These are phyloP conservation scores for Epichloe scottii DNA, from an alignment of 2,329 filamentous ascomycete species.

Conservation along the genomic window DNA sequence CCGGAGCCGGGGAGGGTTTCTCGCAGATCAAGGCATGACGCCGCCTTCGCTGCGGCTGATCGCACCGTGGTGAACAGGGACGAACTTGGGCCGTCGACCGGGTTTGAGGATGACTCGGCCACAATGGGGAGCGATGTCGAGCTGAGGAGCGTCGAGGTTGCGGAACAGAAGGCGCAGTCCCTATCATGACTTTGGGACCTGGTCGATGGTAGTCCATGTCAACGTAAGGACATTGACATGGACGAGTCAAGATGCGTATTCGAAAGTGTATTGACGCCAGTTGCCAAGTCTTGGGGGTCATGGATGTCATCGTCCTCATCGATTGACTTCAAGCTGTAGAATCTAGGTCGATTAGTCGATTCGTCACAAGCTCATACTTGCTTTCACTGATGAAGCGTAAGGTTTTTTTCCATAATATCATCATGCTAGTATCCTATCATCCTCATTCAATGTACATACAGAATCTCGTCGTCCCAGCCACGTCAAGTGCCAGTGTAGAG, in stretches of 20 bases:
- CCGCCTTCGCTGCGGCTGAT: conserved; percentile 1
- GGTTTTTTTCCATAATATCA: not conserved
- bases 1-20: not conserved
- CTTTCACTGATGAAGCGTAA: too few relatives aligned
- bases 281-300: too few relatives aligned
- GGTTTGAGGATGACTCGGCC: conserved; percentile 19
- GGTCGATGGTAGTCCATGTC: too few relatives aligned
- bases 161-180: not conserved
- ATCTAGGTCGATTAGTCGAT: too few relatives aligned
- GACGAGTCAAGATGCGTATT: too few relatives aligned
- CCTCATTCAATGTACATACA: not conserved
- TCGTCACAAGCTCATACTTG: too few relatives aligned
- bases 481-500: not conserved
- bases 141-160: conserved; percentile 15
- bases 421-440: conserved; percentile 1
- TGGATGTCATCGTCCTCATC: too few relatives aligned
- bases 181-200: conserved; percentile 1
- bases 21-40: not conserved
- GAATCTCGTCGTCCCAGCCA: not conserved
- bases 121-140: conserved; percentile 21
- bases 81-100: conserved; percentile 9
- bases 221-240: too few relatives aligned
- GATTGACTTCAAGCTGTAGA: too few relatives aligned
- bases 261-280: too few relatives aligned
- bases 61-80: conserved; percentile 1